Conservation (phyloP, 371 early-diverging fungal species). For the Phascolomyces articulosus region DNA sequence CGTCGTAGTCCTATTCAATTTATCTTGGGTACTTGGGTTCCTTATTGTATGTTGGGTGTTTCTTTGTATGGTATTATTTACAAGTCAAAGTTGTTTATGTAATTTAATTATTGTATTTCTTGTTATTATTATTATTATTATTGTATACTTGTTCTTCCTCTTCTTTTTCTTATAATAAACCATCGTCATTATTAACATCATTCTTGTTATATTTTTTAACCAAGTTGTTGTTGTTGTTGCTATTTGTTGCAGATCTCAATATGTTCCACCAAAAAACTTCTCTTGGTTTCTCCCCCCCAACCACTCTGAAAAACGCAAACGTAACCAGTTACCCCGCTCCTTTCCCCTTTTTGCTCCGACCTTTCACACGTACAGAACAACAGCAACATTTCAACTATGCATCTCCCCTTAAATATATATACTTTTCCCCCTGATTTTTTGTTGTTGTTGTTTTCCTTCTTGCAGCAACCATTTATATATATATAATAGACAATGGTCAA, state of each 20-base stretch:
- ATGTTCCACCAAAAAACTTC: conserved; percentile 5
- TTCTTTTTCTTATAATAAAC: too few species aligned
- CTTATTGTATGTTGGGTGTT: conserved; percentile 11
- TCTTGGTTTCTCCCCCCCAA: neutral
- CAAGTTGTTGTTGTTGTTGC: too few species aligned
- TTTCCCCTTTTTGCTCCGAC: neutral
- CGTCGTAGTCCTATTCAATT: conserved; percentile 11
- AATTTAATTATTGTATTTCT: conserved; percentile 2
- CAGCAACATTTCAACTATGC: neutral
- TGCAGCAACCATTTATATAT: too few species aligned
- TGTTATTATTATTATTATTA: conserved; percentile 1
- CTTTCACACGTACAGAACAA: neutral
- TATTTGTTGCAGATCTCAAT: too few species aligned
- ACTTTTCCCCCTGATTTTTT: too few species aligned
- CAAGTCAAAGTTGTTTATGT: neutral
- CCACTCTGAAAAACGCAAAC: neutral
- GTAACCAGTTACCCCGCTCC: too few species aligned
- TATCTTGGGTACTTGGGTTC: conserved; percentile 1
- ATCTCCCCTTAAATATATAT: neutral
- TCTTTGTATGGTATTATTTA: conserved; percentile 6
- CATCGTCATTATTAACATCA: too few species aligned
- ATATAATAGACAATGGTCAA: too few species aligned
- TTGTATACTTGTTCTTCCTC: neutral
- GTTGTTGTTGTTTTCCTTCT: too few species aligned
- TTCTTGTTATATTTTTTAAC: too few species aligned